These are phyloP conservation scores for Pittosporum tobira DNA, from an alignment of 129 eudicot genomes.

Conservation along the genomic window DNA sequence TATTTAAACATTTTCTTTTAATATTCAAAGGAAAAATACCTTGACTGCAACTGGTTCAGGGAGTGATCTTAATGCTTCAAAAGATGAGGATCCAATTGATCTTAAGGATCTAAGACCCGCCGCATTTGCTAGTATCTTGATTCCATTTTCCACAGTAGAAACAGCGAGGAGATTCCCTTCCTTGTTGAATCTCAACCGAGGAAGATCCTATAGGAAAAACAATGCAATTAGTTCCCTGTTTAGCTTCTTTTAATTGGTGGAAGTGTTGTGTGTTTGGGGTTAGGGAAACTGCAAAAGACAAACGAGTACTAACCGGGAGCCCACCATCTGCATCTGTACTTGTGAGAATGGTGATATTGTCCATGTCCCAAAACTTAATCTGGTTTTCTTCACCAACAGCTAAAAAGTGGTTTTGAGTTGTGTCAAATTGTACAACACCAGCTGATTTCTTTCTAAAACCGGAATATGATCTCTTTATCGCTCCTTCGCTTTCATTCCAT, in stretches of 20 bases:
- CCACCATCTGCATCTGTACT: constrained; percentile 84
- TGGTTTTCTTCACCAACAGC: constrained; percentile 93
- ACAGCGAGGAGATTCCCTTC: constrained; percentile 94
- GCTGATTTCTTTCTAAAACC: constrained; percentile 77
- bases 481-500: constrained; percentile 99
- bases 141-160: constrained; percentile 65
- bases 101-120: constrained; percentile 65
- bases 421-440: constrained; percentile 82
- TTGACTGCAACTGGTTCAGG: constrained; percentile 59
- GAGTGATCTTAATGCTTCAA: constrained; percentile 66
- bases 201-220: constrained; percentile 47
- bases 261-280: not conserved
- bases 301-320: constrained; percentile 58
- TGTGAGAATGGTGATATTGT: constrained; percentile 44
- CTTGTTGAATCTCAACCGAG: constrained; percentile 82
- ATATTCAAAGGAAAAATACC: constrained; percentile 26
- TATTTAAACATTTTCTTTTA: not conserved
- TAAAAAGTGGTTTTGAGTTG: constrained; percentile 84
- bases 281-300: not conserved
- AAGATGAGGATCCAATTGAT: constrained; percentile 53
- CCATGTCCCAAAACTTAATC: constrained; percentile 98
- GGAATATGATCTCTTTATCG: constrained; percentile 72
- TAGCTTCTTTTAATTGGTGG: not conserved
- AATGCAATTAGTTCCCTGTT: not conserved
- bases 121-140: constrained; percentile 75